phyloP scores from a whole-genome alignment of 228 moss, liverwort and hornwort species.

The Sphagnum fallax region DNA sequence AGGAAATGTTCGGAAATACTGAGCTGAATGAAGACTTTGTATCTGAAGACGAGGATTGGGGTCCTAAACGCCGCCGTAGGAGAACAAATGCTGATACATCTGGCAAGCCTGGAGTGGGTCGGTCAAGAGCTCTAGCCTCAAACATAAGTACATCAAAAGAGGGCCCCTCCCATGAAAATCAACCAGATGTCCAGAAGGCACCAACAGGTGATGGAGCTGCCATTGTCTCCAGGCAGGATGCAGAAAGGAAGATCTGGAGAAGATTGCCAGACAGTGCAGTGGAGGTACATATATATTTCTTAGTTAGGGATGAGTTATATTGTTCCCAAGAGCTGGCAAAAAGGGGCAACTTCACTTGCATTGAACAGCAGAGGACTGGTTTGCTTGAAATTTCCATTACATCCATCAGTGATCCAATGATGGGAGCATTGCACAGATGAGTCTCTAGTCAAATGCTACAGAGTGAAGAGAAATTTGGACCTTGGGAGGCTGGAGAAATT shows the following conservation, averaged over 20 bases:
- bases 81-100: constrained; percentile 43
- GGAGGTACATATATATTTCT: constrained; percentile 19
- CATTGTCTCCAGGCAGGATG: constrained; percentile 16
- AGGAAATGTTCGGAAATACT: constrained; percentile 83
- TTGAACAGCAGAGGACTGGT: not conserved
- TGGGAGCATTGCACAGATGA: not conserved
- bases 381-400: constrained; percentile 1
- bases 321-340: not conserved
- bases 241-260: constrained; percentile 40
- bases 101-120: constrained; percentile 28
- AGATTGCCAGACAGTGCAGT: constrained; percentile 60
- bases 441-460: too few relatives aligned
- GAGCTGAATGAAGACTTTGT: constrained; percentile 30
- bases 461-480: too few relatives aligned
- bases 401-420: not conserved
- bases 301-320: not conserved
- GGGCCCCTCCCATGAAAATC: constrained; percentile 9
- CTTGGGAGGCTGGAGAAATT: too few relatives aligned
- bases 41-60: constrained; percentile 98
- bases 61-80: constrained; percentile 56
- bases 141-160: constrained; percentile 16
- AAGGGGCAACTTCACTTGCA: not conserved
- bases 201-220: constrained; percentile 25
- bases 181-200: constrained; percentile 9
- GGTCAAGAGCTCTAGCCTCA: constrained; percentile 15